Evolutionary conservation across 805 yeast species (phyloP).

Genomic region (Saccharomycopsis amapae): DNA sequence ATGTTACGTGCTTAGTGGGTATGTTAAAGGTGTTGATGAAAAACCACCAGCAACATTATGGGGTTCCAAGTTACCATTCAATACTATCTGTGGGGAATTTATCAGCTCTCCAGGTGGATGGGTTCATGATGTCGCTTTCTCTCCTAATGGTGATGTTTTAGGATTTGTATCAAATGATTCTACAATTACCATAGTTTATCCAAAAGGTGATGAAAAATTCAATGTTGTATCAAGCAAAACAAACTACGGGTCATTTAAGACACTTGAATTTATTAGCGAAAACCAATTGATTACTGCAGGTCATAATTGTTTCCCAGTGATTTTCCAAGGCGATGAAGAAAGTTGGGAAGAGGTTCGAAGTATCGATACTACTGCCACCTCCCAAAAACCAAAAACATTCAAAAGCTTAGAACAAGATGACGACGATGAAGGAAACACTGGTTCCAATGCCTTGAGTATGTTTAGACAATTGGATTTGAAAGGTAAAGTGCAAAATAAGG

Average conservation of each 20-base stretch:
- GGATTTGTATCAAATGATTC: constrained; percentile 87
- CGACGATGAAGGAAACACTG: constrained; percentile 47
- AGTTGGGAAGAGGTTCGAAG: constrained; percentile 59
- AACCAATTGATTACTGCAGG: constrained; percentile 79
- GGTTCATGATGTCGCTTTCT: constrained; percentile 86
- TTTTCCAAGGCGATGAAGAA: constrained; percentile 61
- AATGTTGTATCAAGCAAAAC: constrained; percentile 55
- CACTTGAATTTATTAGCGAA: constrained; percentile 64
- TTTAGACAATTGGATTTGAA: constrained; percentile 92
- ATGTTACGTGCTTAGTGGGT: constrained; percentile 83
- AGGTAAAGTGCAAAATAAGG: constrained; percentile 55
- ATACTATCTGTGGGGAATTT: constrained; percentile 79
- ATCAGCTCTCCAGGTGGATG: constrained; percentile 71
- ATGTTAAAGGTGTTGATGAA: constrained; percentile 77
- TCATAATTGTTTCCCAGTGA: constrained; percentile 83
- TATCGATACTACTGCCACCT: constrained; percentile 45
- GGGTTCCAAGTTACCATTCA: constrained; percentile 96
- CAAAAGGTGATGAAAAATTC: constrained; percentile 53
- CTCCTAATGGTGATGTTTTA: constrained; percentile 68
- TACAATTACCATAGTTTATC: constrained; percentile 71
- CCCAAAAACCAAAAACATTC: constrained; percentile 25
- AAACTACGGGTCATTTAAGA: constrained; percentile 69
- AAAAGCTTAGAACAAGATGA: constrained; percentile 34
- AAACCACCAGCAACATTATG: constrained; percentile 78
- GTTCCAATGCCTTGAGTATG: constrained; percentile 82